Base-by-base conservation (phyloP, 371 early-diverging fungal genomes). In the Saksenaea vasiformis region DNA sequence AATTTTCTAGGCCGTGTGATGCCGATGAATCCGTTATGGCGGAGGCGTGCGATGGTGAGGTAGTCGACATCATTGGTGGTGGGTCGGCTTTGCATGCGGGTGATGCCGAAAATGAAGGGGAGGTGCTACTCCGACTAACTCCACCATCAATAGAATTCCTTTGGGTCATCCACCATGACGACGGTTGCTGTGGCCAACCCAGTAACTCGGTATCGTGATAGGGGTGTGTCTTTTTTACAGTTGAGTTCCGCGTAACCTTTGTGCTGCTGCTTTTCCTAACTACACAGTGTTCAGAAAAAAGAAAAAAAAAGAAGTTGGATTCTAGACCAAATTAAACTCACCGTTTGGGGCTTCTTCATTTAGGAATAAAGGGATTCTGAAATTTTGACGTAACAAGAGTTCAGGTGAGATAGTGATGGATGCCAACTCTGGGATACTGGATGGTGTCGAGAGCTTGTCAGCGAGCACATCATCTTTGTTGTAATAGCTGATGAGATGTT, bases 401-500 rank as follows among this genome's bases (percentile, higher is more conserved):
- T 79, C 82, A 34, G 82, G 69, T 56, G 76, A 79, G 51, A 81
- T 77, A 56, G 74, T 74, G 10, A 81, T 68, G 37, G 70, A 56
- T 15, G 73, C 73, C n/a, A 81, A 54, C 22, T 72, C 79, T 15
- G 73, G 62, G 7, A 74, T 64, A n/a, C 67, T 77, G 1, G 82
- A 78, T 1, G 85, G 85, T 2, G 83, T 84, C 47, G 73, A 67
- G 9, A 84, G 74, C 54, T 62, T 71, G 9, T 75, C 73, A 1
- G 74, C 65, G 24, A 83, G 53, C 17, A 89, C 84, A 66, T 92
- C 90, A n/a, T 90, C 90, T 67, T 87, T 85, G 56, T 79, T 79
- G 67, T 92, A 92, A 66, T 93, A 93, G 62, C 89, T 90, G 44
- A 93, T 90, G 60, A 93, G 76, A 58, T 93, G 93, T 66, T 91